Base-by-base conservation (phyloP, 139 green algal genomes). In the Coccomyxa sp. region DNA sequence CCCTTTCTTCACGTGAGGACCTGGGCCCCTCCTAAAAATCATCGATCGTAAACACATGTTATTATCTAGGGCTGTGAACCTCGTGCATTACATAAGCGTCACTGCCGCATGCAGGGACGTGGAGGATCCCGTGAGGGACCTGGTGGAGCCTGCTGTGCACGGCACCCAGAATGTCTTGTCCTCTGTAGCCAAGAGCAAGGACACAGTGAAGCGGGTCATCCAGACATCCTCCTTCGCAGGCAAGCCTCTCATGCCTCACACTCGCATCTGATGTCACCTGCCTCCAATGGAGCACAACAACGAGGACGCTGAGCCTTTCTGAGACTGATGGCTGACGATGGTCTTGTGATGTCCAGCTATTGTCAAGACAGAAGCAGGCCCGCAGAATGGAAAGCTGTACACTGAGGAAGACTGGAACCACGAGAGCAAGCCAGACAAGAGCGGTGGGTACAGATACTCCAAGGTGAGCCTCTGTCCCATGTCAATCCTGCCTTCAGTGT, bases 381-480 rank as follows among this genome's bases (percentile, higher is more conserved):
- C 90, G 7, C 82, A 76, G 38, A 81, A 82, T 24, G 86, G 86
- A 50, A 76, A 73, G 55, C 31, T 79, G 3, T 93, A 91, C 82
- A 88, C 58, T 3, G 92, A 95, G 79, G 90, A 86, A 2, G 92
- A 97, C 76, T 97, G 91, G 90, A 97, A 96, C 68, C 64, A 79
- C 9, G 81, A 84, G 2, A 89, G 83, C 16, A 64, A 5, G 22
- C 4, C 27, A 22, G 5, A n/a, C n/a, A 64, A 12, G 50, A 64
- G 5, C 18, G 50, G 50, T 6, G 18, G n/a, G 27, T 64, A 64
- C 27, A 1, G 27, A 22, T 64, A 64, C 50, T 31, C 18, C 5
- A 64, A 64, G 50, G 50, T 64, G 50, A 7, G 50, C 50, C 5
- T 5, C 27, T 64, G 2, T n/a, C n/a, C n/a, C n/a, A n/a, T n/a